Base-by-base conservation (phyloP, 2,329 filamentous ascomycete genomes). In the Sphaerulina musiva region DNA sequence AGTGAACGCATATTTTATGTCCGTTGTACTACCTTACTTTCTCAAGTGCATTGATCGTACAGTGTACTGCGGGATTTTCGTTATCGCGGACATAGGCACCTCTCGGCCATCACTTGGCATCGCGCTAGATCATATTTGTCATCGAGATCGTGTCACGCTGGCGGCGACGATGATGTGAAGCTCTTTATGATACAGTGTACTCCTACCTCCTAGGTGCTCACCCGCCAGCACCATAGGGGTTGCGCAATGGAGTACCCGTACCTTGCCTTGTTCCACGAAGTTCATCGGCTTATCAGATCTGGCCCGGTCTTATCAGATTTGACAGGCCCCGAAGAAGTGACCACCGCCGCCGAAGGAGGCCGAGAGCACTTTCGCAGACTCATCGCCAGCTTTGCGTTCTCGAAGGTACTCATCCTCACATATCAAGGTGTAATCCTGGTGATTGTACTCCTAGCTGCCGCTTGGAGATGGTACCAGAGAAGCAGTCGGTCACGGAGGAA, bases 381-480 rank as follows among this genome's bases (percentile, higher is more conserved):
- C 5, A 43, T 51, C 10, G 51, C 55, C 10, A 54, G 51, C n/a
- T 54, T 59, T 17, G 6, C 23, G 26, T 75, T 69, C 57, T 69
- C 69, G 3, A 60, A 72, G 51, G 62, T 62, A 40, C 68, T 75
- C 17, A 53, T 74, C 12, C 48, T 66, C 8, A 71, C 67, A 0
- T 76, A 76, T 48, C 74, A 76, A 50, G 39, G 67, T 2, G 70
- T 70, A 1, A 54, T 75, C 20, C 26, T 73, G 2, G 67, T 56
- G 1, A 58, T 75, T 8, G 56, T 76, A 38, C 23, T 70, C 1
- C 36, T 69, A 2, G 70, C 73, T 51, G 67, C 72, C 0, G 54
- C 60, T 11, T 69, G 67, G 66, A 42, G 58, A 44, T 58, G 55
- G 52, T 48, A 51, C 12, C 48, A 56, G 23, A 38, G 55, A 43